Base-by-base conservation (phyloP, 495 filamentous ascomycete species). In the Penicillium simplicissimum region DNA sequence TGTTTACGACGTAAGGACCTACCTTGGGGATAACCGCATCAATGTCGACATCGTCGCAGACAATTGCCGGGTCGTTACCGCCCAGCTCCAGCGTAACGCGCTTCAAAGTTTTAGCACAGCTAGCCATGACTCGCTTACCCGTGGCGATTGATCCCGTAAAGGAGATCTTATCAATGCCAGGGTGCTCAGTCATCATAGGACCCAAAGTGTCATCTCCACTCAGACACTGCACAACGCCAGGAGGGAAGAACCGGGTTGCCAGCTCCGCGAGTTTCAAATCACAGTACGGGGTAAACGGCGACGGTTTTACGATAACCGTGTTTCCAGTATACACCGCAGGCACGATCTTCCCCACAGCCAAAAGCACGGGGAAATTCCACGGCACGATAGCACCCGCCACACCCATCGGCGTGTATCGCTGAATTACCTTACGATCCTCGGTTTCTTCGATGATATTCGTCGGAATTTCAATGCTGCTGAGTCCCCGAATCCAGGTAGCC, bases 101-200 rank as follows among this genome's bases (percentile, higher is more conserved):
- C 71, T 90, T 90, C 40, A 91, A 67, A 0, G 85, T 88, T 66
- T 80, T 81, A 8, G 86, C 79, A 64, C 80, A 84, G 43, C 76
- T 79, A 15, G 76, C 83, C 79, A 88, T 83, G 49, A 91, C 83
- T 40, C 77, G 80, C 70, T 87, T 87, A 13, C 88, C 88, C 0
- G 87, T 88, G 1, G 79, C 68, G 33, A 81, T 85, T 7, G 85
- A 87, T 5, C 88, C 88, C 0, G 88, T 91, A 71, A 91, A 91
- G 57, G 75, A 82, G 67, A 90, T 87, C 76, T 90, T 89, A 57
- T 82, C 81, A 61, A 91, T 84, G 2, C 77, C 82, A 0, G 83
- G 80, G 64, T 91, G 88, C 11, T 74, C 66, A 0, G 79, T 84
- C 54, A 89, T 74, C 73, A 74, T 71, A 2, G 85, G 83, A 8